These are phyloP conservation scores for Pholiota adiposa DNA, from an alignment of 1,284 basidiomycete genomes.

Conservation along the genomic window DNA sequence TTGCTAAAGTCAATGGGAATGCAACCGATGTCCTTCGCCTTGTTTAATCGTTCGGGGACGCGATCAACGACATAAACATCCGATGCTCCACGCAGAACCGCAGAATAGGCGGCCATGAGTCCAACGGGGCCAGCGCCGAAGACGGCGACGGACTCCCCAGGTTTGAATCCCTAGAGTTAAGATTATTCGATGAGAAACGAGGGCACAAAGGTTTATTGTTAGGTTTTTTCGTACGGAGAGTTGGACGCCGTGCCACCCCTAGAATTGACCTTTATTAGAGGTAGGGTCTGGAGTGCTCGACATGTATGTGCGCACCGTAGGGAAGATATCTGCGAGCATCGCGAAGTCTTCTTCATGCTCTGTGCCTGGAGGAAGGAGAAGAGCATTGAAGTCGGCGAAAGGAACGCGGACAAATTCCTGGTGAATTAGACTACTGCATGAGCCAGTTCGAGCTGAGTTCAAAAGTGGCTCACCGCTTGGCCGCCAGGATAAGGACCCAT, in stretches of 20 bases:
- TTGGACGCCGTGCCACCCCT: slow-evolving; percentile 59
- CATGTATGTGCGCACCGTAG: slow-evolving; percentile 40
- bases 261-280: not conserved
- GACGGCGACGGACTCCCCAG: slow-evolving; percentile 54
- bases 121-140: slow-evolving; percentile 56
- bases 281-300: not conserved
- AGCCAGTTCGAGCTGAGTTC: not conserved
- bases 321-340: slow-evolving; percentile 57
- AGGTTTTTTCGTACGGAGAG: slow-evolving; percentile 40
- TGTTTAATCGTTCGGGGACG: slow-evolving; percentile 51
- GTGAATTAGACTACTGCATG: not conserved
- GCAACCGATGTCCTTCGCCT: slow-evolving; percentile 55
- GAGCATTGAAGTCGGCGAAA: slow-evolving; percentile 57
- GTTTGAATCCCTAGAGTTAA: slow-evolving; percentile 46
- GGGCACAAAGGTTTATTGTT: not conserved
- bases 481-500: slow-evolving; percentile 59
- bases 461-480: slow-evolving; percentile 42
- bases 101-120: slow-evolving; percentile 60
- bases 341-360: slow-evolving; percentile 61
- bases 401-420: slow-evolving; percentile 57
- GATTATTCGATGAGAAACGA: not conserved
- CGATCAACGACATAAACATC: slow-evolving; percentile 59
- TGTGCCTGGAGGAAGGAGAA: slow-evolving; percentile 53
- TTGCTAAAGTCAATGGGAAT: slow-evolving; percentile 51
- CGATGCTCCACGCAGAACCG: slow-evolving; percentile 51